phyloP scores from a whole-genome alignment of 1,284 basidiomycete genomes.

The Sanghuangporus sanghuang region DNA sequence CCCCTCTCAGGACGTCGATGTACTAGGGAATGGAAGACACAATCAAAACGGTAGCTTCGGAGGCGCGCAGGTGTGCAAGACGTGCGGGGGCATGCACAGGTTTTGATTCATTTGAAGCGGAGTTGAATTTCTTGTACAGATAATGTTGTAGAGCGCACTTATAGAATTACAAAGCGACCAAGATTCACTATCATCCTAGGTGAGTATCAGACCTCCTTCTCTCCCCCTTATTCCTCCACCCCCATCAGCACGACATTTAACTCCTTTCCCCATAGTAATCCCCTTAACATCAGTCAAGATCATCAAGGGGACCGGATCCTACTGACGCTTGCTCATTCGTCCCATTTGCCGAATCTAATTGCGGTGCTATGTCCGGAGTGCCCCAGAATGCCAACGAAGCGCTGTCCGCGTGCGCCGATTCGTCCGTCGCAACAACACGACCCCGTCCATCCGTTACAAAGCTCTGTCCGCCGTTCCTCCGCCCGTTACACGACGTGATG shows the following conservation, averaged over 20 bases:
- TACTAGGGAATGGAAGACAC: slow-evolving; percentile 2
- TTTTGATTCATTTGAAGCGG: slow-evolving; percentile 3
- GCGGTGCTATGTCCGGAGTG: background rate
- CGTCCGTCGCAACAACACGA: slow-evolving; percentile 17
- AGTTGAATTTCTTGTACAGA: background rate
- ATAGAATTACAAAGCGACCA: background rate
- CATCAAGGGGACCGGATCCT: background rate
- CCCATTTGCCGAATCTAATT: background rate
- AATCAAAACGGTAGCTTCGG: background rate
- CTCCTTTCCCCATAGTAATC: background rate
- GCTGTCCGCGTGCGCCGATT: background rate
- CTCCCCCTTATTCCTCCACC: background rate
- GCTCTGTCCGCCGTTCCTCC: slow-evolving; percentile 8
- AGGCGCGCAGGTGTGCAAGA: background rate
- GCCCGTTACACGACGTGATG: background rate
- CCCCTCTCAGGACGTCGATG: background rate
- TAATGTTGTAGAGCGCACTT: background rate
- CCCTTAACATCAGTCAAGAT: background rate
- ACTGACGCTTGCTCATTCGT: background rate
- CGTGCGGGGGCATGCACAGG: background rate
- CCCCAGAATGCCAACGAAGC: slow-evolving; percentile 2
- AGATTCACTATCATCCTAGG: background rate
- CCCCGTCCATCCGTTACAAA: slow-evolving; percentile 19
- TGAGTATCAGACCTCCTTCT: background rate
- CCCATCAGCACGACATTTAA: background rate